Evolutionary conservation across 2,329 filamentous ascomycete species (phyloP).

Genomic region (Ascomycota sp.): DNA sequence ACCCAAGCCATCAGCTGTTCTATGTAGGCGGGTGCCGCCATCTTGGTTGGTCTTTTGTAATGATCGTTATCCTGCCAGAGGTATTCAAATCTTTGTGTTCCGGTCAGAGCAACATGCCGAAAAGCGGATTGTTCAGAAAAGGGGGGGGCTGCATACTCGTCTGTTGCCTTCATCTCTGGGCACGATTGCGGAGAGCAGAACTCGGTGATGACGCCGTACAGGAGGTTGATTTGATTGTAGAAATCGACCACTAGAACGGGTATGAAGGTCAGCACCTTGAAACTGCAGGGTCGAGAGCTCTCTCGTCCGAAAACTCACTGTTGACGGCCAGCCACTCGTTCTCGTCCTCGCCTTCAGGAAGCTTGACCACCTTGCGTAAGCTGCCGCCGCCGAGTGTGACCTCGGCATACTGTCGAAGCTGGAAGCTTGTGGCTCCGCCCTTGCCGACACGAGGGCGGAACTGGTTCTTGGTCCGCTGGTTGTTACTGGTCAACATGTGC

Average conservation of each 20-base stretch:
- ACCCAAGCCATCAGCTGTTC: constrained; percentile 97
- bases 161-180: constrained; percentile 99
- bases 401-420: constrained; percentile 93
- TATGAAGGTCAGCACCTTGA: not conserved
- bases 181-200: constrained; percentile 96
- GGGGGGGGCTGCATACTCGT: constrained; percentile 45
- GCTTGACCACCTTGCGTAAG: constrained; percentile 84
- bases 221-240: constrained; percentile 98
- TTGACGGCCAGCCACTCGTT: constrained; percentile 98
- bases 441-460: constrained; percentile 82
- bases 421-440: constrained; percentile 71
- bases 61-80: constrained; percentile 93
- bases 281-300: too few species aligned
- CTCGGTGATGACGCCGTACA: constrained; percentile 96
- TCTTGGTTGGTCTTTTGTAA: constrained; percentile 92
- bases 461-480: constrained; percentile 71
- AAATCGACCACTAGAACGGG: constrained; percentile 72
- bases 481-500: constrained; percentile 28
- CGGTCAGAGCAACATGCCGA: not conserved
- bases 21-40: constrained; percentile 92
- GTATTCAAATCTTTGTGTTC: constrained; percentile 62
- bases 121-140: not conserved
- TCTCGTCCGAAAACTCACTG: constrained; percentile 33
- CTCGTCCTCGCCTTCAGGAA: constrained; percentile 91
- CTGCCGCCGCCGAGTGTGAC: constrained; percentile 90